A percentile compares a stretch with the other conserved stretches of the same genome.
These are phyloP conservation scores for Coemansia sp. DNA, from an alignment of 192 early-diverging fungal species.

Conservation along the genomic window DNA sequence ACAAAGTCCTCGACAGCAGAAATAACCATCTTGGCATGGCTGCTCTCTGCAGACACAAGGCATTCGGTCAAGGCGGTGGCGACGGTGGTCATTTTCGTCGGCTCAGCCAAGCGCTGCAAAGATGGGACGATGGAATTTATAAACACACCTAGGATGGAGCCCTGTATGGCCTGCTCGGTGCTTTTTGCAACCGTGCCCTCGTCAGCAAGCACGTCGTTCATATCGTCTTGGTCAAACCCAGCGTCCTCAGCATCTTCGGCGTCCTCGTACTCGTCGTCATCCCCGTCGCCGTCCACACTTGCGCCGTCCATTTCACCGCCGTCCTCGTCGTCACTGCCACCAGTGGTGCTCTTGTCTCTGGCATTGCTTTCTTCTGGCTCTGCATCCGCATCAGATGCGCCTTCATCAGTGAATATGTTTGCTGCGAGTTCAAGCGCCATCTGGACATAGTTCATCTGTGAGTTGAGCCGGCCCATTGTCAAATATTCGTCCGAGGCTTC, in stretches of 20 bases:
- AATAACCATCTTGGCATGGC: constrained; percentile 45
- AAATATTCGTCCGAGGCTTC: constrained; percentile 10
- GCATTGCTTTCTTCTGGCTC: not conserved
- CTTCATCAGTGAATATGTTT: constrained; percentile 75
- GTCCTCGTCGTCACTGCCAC: not conserved
- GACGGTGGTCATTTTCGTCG: constrained; percentile 31
- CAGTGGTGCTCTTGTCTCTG: not conserved
- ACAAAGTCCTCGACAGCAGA: constrained; percentile 57
- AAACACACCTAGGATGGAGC: constrained; percentile 53
- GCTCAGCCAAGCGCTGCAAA: constrained; percentile 44
- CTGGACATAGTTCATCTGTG: constrained; percentile 40
- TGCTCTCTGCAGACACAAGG: constrained; percentile 24
- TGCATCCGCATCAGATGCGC: constrained; percentile 23
- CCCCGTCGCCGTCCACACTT: constrained; percentile 55
- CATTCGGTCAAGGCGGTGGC: constrained; percentile 32
- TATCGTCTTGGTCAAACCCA: constrained; percentile 48
- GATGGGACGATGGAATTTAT: constrained; percentile 30
- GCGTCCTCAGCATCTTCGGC: constrained; percentile 49
- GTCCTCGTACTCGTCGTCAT: constrained; percentile 52
- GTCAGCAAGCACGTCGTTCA: constrained; percentile 50
- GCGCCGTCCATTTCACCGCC: constrained; percentile 48
- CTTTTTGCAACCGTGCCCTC: constrained; percentile 43
- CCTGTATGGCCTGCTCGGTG: constrained; percentile 51
- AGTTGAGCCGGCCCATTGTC: constrained; percentile 21
- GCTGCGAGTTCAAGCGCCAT: constrained; percentile 79